Evolutionary conservation across 805 yeast species (phyloP), one percentile per base, ranked within the genome.

Genomic region (Schizosaccharomyces lindneri): DNA sequence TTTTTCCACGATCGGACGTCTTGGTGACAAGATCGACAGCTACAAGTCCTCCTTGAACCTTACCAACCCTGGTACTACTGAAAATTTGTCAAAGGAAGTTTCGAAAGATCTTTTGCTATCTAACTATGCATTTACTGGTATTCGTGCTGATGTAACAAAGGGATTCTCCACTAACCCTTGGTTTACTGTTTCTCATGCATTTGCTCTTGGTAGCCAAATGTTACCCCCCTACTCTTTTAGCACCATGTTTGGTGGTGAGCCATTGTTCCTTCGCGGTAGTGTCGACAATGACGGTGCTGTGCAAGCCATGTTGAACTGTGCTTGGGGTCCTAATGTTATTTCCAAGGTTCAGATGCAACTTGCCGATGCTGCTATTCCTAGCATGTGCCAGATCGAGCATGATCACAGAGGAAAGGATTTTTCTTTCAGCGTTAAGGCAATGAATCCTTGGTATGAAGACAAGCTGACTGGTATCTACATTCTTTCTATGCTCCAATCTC

Each of bases 361-460:
- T 67, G 86, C 94, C 67, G 77, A 82, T 65, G 86, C 84, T 66
- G 61, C 61, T 27, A 96, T 89, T 76, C 96, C 93, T 66, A 77
- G 93, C 63, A 87, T 90, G 95, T 79, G 85, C 65, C 97, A 93
- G 76, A 77, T 90, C 68, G 98, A 93, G 78, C 97, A 93, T 73
- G 98, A 93, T 73, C 84, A 81, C 76, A 90, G 85, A 74, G 96
- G 90, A 64, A 73, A 79, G 62, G 98, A 93, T 72, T 88, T 81
- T 71, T 83, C 95, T 61, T 73, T 89, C 71, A 89, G 89, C 78
- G 76, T 93, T 71, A 94, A 93, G 77, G 78, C 94, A 62, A 79
- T 89, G 71, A 93, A 93, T 76, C 97, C 98, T 64, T 81, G 86
- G 57, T 72, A 85, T 67, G 81, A 82, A 63, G 86, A 85, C 65